Conservation (phyloP, 1,284 basidiomycete genomes). For the Microbotryomycetes sp. region DNA sequence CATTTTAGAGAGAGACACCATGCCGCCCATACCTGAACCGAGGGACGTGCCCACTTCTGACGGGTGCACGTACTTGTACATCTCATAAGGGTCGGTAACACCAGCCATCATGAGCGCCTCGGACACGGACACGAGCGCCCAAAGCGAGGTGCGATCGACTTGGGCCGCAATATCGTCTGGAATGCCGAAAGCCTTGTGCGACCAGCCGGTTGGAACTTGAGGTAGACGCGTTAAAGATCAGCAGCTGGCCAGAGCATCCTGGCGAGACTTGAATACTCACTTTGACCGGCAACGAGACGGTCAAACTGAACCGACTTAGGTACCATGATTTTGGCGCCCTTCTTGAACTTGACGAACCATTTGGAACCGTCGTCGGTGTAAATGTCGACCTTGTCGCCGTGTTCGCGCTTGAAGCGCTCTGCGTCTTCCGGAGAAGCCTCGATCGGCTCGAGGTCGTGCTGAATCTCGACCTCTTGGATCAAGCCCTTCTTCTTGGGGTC, state of each 20-base stretch:
- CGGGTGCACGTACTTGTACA: conserved; percentile 94
- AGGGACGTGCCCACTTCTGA: conserved; percentile 87
- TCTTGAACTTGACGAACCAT: conserved; percentile 98
- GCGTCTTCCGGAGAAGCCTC: conserved; percentile 88
- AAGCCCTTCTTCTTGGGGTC: conserved; percentile 95
- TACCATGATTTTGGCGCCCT: conserved; percentile 85
- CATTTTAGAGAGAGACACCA: conserved; percentile 70
- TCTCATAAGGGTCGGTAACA: conserved; percentile 92
- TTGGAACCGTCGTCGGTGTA: conserved; percentile 82
- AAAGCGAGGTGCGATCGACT: conserved; percentile 87
- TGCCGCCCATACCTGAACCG: conserved; percentile 96
- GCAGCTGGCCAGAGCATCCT: background rate
- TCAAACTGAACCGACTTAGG: conserved; percentile 95
- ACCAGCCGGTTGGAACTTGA: conserved; percentile 86
- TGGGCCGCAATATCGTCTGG: conserved; percentile 96
- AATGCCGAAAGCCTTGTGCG: conserved; percentile 90
- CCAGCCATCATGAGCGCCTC: conserved; percentile 96
- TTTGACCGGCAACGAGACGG: conserved; percentile 88
- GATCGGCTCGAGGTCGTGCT: conserved; percentile 92
- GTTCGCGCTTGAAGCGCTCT: conserved; percentile 90
- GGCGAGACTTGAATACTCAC: background rate
- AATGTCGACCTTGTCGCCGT: conserved; percentile 85
- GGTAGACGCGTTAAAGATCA: background rate
- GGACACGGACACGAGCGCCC: conserved; percentile 90
- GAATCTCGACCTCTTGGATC: conserved; percentile 93